Evolutionary conservation across 2,329 filamentous ascomycete genomes (phyloP).

Genomic region (Calonectria fujianensis): DNA sequence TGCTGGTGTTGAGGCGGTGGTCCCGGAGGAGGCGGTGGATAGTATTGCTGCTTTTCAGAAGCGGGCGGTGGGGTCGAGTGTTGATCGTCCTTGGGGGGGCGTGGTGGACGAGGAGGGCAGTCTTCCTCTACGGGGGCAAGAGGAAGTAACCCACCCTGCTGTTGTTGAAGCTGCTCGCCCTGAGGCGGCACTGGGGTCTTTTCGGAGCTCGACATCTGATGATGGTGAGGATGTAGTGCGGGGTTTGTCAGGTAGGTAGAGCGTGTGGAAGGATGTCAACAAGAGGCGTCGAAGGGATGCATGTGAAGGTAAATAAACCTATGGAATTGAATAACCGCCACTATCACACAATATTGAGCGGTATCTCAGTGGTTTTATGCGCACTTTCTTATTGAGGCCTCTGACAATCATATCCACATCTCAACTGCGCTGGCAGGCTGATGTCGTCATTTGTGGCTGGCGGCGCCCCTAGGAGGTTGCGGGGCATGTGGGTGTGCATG

Average conservation of each 20-base stretch:
- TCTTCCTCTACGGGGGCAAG: slow-evolving; percentile 5
- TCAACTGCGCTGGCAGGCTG: slow-evolving; percentile 39
- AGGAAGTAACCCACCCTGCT: slow-evolving; percentile 22
- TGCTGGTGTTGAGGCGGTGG: slow-evolving; percentile 47
- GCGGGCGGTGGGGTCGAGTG: slow-evolving; percentile 42
- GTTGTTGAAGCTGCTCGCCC: slow-evolving; percentile 15
- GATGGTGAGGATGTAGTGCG: slow-evolving; percentile 24
- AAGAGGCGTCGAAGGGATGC: background rate
- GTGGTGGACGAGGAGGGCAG: slow-evolving; percentile 1
- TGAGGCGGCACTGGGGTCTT: slow-evolving; percentile 32
- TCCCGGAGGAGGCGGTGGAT: slow-evolving; percentile 54
- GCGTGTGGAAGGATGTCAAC: background rate
- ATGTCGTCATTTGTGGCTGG: slow-evolving; percentile 54
- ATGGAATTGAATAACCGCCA: background rate
- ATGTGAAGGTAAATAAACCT: background rate
- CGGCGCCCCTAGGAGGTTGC: slow-evolving; percentile 45
- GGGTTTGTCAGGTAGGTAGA: background rate
- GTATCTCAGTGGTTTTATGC: slow-evolving; percentile 10
- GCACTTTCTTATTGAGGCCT: slow-evolving; percentile 44
- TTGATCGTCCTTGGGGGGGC: slow-evolving; percentile 4
- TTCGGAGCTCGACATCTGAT: slow-evolving; percentile 35
- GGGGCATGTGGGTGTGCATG: slow-evolving; percentile 42
- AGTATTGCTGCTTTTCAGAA: slow-evolving; percentile 46
- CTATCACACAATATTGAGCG: background rate
- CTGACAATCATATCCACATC: slow-evolving; percentile 11